A percentile compares a stretch with the other conserved stretches of the same genome.
phyloP scores from a whole-genome alignment of 2,329 filamentous ascomycete genomes.

The Ascochyta fabae region DNA sequence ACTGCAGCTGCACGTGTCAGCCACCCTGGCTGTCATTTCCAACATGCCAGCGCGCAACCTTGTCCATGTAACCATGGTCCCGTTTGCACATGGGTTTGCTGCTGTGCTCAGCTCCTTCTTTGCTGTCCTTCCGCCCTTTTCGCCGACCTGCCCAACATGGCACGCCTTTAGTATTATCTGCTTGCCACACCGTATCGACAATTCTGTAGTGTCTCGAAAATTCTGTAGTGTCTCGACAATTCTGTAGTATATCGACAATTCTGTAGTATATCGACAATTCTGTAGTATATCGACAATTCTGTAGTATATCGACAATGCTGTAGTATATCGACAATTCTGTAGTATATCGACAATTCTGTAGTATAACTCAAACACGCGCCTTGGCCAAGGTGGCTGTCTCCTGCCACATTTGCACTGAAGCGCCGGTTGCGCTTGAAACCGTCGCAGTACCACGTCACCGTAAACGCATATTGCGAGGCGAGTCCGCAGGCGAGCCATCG shows the following conservation, averaged over 20 bases:
- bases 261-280: no score
- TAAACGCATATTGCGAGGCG: not conserved
- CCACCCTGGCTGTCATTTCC: not conserved
- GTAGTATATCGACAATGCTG: no score
- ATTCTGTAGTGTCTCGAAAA: not conserved
- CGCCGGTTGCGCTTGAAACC: not conserved
- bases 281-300: no score
- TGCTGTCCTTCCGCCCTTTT: constrained; percentile 6
- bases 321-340: no score
- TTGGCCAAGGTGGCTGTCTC: no score
- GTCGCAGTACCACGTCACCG: not conserved
- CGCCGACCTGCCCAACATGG: not conserved
- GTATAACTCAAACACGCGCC: not conserved
- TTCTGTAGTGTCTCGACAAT: no score
- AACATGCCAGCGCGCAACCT: constrained; percentile 4
- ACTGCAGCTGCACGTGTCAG: constrained; percentile 15
- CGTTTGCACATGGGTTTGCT: constrained; percentile 7
- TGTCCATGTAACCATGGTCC: constrained; percentile 7
- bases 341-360: no score
- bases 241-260: no score
- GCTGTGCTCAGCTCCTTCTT: constrained; percentile 3
- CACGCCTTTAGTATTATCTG: not conserved
- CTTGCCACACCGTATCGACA: not conserved
- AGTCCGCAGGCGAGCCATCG: not conserved
- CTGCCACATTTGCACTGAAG: not conserved